These are phyloP conservation scores for Rhododendron molle DNA, from an alignment of 148 eudicot species.

Conservation along the genomic window DNA sequence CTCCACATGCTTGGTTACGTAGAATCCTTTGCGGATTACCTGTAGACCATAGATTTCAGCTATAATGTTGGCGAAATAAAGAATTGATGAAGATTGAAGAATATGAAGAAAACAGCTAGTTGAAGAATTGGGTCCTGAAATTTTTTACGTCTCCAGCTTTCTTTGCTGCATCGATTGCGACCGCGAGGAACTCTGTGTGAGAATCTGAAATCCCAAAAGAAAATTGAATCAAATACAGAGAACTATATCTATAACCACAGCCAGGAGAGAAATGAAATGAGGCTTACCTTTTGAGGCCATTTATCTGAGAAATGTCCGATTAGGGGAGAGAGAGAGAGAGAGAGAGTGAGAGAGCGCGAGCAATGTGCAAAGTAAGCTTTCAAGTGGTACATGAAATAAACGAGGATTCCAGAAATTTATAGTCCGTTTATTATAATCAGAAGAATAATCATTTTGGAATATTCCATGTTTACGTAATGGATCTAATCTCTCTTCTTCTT, in stretches of 20 bases:
- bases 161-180: conserved; percentile 41
- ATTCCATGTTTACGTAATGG: too few relatives aligned
- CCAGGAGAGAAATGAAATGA: not conserved
- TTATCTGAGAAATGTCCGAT: not conserved
- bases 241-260: not conserved
- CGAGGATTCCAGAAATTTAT: not conserved
- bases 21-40: conserved; percentile 12
- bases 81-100: not conserved
- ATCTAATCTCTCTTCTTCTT: too few relatives aligned
- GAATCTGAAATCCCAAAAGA: conserved; percentile 24
- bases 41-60: not conserved
- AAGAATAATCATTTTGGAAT: not conserved
- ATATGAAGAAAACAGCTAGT: not conserved
- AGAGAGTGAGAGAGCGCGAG: not conserved
- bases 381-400: not conserved
- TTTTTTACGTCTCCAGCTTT: conserved; percentile 39
- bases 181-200: conserved; percentile 28
- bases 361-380: not conserved
- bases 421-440: not conserved
- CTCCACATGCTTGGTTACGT: conserved; percentile 9
- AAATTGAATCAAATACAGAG: not conserved
- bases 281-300: not conserved
- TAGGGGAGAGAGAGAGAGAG: not conserved
- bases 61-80: not conserved
- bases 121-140: not conserved